Conservation (phyloP, 768 basidiomycete genomes). For the Xerocomus spinulosus region DNA sequence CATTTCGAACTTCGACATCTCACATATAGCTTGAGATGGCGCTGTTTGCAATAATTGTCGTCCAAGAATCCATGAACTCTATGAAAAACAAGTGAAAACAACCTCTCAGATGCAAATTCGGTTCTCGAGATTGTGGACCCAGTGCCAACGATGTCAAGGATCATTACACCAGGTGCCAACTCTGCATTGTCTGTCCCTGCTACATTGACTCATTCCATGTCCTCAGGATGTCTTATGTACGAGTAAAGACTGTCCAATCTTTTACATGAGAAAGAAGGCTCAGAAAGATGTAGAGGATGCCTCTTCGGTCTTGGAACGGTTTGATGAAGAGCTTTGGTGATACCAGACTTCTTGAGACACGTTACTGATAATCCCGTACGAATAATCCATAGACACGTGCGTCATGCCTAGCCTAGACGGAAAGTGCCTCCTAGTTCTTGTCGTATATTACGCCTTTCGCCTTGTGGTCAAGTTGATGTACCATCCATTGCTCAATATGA, state of each 20-base stretch:
- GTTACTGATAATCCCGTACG: too few species aligned
- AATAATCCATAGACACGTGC: too few species aligned
- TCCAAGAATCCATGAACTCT: constrained; percentile 80
- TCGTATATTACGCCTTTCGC: too few species aligned
- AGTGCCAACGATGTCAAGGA: constrained; percentile 98
- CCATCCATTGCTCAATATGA: too few species aligned
- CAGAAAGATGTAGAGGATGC: constrained; percentile 97
- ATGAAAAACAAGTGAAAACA: constrained; percentile 78
- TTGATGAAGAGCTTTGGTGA: constrained; percentile 73
- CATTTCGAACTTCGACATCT: constrained; percentile 2
- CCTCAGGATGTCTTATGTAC: constrained; percentile 90
- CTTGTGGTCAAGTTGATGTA: too few species aligned
- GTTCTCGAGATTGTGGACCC: constrained; percentile 95
- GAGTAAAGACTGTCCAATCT: constrained; percentile 97
- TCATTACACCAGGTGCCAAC: constrained; percentile 82
- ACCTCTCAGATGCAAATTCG: constrained; percentile 83
- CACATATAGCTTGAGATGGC: constrained; percentile 49
- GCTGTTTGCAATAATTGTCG: constrained; percentile 95
- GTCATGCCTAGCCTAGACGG: too few species aligned
- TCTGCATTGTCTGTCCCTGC: neutral
- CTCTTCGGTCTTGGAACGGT: constrained; percentile 72
- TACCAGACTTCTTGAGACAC: too few species aligned
- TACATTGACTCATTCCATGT: neutral
- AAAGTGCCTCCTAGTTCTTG: too few species aligned
- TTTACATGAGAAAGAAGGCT: constrained; percentile 97